phyloP scores from a whole-genome alignment of 768 basidiomycete species.

The Mrakia blollopis region DNA sequence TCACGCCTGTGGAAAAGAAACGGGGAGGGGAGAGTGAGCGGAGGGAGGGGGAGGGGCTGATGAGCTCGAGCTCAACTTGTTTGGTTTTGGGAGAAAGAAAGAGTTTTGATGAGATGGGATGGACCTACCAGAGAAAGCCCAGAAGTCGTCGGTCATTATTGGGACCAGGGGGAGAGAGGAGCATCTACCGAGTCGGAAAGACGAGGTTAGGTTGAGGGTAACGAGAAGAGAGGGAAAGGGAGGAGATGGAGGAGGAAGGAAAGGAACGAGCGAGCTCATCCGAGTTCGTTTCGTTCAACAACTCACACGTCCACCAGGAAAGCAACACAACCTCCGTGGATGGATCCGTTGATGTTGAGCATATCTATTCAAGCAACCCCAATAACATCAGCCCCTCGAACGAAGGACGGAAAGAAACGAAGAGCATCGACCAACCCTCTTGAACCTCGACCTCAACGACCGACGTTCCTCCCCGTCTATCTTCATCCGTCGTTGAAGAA shows the following conservation, averaged over 20 bases:
- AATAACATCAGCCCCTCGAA: too few species aligned
- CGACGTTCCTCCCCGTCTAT: too few species aligned
- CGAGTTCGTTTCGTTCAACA: too few species aligned
- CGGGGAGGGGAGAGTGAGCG: background rate
- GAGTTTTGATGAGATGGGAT: background rate
- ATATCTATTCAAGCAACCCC: background rate
- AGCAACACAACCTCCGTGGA: background rate
- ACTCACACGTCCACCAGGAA: background rate
- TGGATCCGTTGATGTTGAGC: background rate
- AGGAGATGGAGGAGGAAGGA: background rate
- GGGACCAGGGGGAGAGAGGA: background rate
- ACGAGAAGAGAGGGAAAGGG: background rate
- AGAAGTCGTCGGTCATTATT: background rate
- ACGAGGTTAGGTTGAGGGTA: too few species aligned
- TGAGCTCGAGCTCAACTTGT: background rate
- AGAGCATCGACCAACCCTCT: too few species aligned
- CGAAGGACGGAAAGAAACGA: too few species aligned
- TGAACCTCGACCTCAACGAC: too few species aligned
- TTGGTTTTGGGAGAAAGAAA: too few species aligned
- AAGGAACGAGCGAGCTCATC: background rate
- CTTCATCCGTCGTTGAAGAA: too few species aligned
- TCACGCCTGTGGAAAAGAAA: background rate
- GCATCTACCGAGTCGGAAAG: background rate
- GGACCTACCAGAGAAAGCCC: background rate
- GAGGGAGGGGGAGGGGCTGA: background rate